A percentile compares a stretch with the other conserved stretches of the same genome.
phyloP scores from a whole-genome alignment of 2,329 filamentous ascomycete genomes.

The Ambrosiella cleistominuta region DNA sequence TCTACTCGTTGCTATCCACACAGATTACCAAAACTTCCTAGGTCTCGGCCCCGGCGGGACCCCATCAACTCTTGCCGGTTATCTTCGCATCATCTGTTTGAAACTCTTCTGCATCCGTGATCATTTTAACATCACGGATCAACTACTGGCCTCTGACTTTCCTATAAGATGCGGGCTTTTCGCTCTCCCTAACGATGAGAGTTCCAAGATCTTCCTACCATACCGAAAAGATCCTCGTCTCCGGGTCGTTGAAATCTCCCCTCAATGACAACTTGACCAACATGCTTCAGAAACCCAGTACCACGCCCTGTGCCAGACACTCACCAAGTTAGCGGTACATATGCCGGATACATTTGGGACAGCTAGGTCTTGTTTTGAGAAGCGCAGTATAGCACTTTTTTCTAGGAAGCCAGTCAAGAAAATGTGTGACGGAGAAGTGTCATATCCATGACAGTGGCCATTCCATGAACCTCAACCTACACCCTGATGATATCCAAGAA shows the following conservation, averaged over 20 bases:
- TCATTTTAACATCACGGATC: constrained; percentile 39
- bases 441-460: constrained; percentile 65
- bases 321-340: constrained; percentile 32
- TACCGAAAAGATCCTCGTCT: constrained; percentile 47
- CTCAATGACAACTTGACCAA: constrained; percentile 63
- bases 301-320: constrained; percentile 31
- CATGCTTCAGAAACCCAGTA: constrained; percentile 37
- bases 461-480: constrained; percentile 62
- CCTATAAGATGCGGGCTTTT: neutral
- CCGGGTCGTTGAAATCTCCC: constrained; percentile 55
- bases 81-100: constrained; percentile 55
- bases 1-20: constrained; percentile 25
- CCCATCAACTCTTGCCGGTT: constrained; percentile 54
- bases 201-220: constrained; percentile 29
- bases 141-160: constrained; percentile 27
- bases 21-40: constrained; percentile 61
- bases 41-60: constrained; percentile 66
- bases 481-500: constrained; percentile 57
- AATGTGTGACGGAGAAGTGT: constrained; percentile 62
- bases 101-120: constrained; percentile 54
- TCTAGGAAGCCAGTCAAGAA: constrained; percentile 45
- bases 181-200: neutral
- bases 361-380: constrained; percentile 62
- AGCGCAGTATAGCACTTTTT: constrained; percentile 64
- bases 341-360: constrained; percentile 35